phyloP scores from a whole-genome alignment of 1,284 basidiomycete species.

The Grifola frondosa region DNA sequence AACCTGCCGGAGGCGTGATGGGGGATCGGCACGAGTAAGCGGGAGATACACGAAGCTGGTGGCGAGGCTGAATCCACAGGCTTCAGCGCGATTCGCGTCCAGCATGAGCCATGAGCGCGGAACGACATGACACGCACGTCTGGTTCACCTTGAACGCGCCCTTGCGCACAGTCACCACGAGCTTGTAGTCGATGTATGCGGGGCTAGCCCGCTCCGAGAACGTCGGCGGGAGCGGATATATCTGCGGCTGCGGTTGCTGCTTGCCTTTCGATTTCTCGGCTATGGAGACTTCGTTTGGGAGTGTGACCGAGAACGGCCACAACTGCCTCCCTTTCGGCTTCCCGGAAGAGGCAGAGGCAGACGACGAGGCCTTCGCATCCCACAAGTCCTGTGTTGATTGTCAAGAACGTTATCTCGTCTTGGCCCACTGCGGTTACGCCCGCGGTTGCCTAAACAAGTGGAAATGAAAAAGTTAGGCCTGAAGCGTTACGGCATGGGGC shows the following conservation, averaged over 20 bases:
- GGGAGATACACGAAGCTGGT: slow-evolving; percentile 36
- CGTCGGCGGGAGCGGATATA: slow-evolving; percentile 35
- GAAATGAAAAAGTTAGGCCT: neutral
- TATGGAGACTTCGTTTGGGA: slow-evolving; percentile 31
- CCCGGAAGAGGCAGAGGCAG: slow-evolving; percentile 8
- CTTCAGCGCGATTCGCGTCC: slow-evolving; percentile 6
- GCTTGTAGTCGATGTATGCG: slow-evolving; percentile 40
- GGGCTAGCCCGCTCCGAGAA: slow-evolving; percentile 40
- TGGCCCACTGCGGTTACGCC: slow-evolving; percentile 38
- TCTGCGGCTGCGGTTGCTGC: slow-evolving; percentile 22
- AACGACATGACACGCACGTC: slow-evolving; percentile 22
- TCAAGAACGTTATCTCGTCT: slow-evolving; percentile 34
- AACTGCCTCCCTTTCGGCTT: slow-evolving; percentile 28
- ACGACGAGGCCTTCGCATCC: slow-evolving; percentile 19
- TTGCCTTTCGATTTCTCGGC: slow-evolving; percentile 18
- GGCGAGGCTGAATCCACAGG: slow-evolving; percentile 19
- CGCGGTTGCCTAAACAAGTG: slow-evolving; percentile 23
- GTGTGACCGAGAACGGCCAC: slow-evolving; percentile 32
- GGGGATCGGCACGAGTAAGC: slow-evolving; percentile 30
- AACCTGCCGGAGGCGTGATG: slow-evolving; percentile 31
- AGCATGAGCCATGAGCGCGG: neutral
- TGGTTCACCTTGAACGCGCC: slow-evolving; percentile 33
- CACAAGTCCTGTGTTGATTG: slow-evolving; percentile 28
- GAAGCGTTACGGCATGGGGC: too few relatives aligned
- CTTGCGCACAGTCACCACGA: slow-evolving; percentile 35